Evolutionary conservation across 2,329 filamentous ascomycete genomes (phyloP).

Genomic region (Cladosporium austrohemisphaericum): DNA sequence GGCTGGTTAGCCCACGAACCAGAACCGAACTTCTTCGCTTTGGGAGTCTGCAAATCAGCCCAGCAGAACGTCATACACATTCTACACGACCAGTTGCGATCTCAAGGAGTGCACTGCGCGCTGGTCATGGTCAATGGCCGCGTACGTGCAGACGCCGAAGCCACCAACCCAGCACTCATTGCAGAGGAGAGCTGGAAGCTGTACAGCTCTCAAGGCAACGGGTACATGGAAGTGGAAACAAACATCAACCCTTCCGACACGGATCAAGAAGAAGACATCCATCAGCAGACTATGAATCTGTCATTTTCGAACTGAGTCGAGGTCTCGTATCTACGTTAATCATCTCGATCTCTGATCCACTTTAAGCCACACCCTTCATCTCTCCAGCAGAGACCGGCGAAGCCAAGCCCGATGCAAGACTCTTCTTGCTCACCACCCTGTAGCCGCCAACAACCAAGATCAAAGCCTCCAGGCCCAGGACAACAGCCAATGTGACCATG

Average conservation of each 20-base stretch:
- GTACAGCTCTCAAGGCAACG: constrained; percentile 26
- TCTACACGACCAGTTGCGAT: constrained; percentile 39
- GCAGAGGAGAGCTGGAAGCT: constrained; percentile 43
- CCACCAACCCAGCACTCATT: constrained; percentile 43
- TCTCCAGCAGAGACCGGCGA: background rate
- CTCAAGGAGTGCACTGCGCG: constrained; percentile 43
- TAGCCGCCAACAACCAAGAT: constrained; percentile 55
- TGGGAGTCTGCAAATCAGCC: constrained; percentile 48
- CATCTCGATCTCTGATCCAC: background rate
- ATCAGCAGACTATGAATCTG: background rate
- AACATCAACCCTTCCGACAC: background rate
- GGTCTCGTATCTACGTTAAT: constrained; percentile 2
- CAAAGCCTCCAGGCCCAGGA: constrained; percentile 55
- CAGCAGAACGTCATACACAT: constrained; percentile 48
- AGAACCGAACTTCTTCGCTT: constrained; percentile 44
- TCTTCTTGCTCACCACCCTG: constrained; percentile 56
- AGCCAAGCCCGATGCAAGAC: constrained; percentile 23
- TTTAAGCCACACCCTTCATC: constrained; percentile 9
- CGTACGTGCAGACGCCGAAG: constrained; percentile 37
- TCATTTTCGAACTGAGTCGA: background rate
- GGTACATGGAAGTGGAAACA: background rate
- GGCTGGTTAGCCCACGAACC: constrained; percentile 44
- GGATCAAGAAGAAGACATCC: background rate
- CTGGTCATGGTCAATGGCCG: constrained; percentile 43
- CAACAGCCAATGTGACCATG: constrained; percentile 62